phyloP scores from a whole-genome alignment of 208 protist species.

The Acanthamoeba sp. region DNA sequence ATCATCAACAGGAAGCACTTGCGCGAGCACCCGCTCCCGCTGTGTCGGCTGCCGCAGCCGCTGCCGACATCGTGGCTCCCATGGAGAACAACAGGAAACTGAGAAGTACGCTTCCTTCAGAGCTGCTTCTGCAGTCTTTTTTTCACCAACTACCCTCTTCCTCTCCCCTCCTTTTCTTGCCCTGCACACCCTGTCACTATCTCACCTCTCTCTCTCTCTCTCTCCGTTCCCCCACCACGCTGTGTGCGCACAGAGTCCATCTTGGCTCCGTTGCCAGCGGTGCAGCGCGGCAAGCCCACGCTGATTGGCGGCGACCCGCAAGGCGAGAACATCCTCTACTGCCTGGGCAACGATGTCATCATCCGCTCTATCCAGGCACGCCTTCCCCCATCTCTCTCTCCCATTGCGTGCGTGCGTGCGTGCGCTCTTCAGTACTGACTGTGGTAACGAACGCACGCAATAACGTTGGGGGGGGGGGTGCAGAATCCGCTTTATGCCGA shows the following conservation, averaged over 20 bases:
- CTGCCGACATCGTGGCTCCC: constrained; percentile 28
- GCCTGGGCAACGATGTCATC: constrained; percentile 84
- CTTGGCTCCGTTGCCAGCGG: constrained; percentile 85
- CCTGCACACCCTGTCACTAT: too few relatives aligned
- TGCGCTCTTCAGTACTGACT: background rate
- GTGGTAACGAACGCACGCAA: too few relatives aligned
- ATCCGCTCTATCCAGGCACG: constrained; percentile 85
- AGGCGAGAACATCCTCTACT: constrained; percentile 88
- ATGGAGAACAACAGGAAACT: constrained; percentile 45
- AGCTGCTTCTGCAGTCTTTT: background rate
- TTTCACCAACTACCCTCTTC: background rate
- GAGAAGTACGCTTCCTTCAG: constrained; percentile 41
- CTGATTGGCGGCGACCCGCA: constrained; percentile 86
- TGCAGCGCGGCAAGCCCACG: constrained; percentile 84
- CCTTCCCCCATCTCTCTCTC: background rate
- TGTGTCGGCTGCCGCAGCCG: background rate
- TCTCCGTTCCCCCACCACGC: too few relatives aligned
- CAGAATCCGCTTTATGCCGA: constrained; percentile 83
- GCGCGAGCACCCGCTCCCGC: background rate
- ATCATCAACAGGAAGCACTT: background rate
- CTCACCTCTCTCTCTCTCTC: too few relatives aligned
- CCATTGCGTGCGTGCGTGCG: background rate
- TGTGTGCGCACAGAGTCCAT: constrained; percentile 73
- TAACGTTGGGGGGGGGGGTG: background rate
- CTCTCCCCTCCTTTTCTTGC: background rate